phyloP scores from a whole-genome alignment of 257 asterid species.

The Solanum boliviense region DNA sequence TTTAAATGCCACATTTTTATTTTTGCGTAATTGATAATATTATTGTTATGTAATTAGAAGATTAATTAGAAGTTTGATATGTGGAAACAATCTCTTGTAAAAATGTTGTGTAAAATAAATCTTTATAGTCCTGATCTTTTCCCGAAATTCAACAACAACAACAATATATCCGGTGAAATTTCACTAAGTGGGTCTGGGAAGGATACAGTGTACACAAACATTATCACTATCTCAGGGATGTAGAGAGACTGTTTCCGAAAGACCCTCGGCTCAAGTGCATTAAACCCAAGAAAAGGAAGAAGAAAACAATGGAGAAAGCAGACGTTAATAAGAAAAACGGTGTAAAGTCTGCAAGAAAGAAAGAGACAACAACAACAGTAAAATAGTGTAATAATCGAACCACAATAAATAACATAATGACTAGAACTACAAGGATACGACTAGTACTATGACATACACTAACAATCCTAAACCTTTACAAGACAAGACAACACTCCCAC shows the following conservation, averaged over 20 bases:
- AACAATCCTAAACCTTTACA: too few species aligned
- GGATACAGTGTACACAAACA: rapidly evolving
- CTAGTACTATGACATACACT: background rate
- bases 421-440: background rate
- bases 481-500: background rate
- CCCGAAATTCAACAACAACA: too few species aligned
- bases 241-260: too few species aligned
- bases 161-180: rapidly evolving
- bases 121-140: background rate
- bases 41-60: background rate
- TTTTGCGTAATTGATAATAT: background rate
- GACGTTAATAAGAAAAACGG: background rate
- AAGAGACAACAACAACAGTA: background rate
- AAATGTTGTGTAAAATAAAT: background rate
- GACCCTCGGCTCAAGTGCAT: background rate
- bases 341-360: background rate
- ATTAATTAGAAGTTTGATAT: background rate
- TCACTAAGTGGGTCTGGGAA: background rate
- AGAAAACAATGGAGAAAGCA: background rate
- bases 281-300: background rate
- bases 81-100: background rate
- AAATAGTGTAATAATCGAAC: background rate
- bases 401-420: background rate
- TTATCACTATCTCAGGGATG: too few species aligned
- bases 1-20: background rate